Conservation (phyloP, 1,139 yeast genomes). For the Scheffersomyces lignicola region DNA sequence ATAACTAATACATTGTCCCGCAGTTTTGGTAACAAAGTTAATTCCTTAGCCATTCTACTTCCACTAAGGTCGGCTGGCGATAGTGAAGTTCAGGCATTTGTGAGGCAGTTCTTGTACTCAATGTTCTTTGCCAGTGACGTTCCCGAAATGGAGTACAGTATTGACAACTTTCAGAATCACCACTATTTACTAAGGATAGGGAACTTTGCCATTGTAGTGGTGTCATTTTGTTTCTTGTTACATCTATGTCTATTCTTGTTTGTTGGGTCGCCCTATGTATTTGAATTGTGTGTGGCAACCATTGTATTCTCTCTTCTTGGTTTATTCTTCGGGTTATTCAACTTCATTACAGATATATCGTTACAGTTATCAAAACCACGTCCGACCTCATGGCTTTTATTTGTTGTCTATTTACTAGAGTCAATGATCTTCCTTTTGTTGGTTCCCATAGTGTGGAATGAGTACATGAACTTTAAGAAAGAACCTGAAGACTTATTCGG, state of each 20-base stretch:
- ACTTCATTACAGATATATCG: background rate
- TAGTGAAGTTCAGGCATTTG: constrained; percentile 7
- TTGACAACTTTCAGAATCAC: constrained; percentile 8
- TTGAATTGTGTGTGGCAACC: background rate
- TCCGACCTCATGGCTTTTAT: background rate
- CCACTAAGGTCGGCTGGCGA: constrained; percentile 3
- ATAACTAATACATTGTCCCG: constrained; percentile 5
- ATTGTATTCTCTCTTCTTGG: background rate
- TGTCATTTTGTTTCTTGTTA: constrained; percentile 1
- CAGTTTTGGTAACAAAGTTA: constrained; percentile 1
- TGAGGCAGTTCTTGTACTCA: constrained; percentile 9
- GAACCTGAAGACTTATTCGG: background rate
- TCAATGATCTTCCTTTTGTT: background rate
- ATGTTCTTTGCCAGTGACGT: constrained; percentile 7
- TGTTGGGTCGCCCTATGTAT: background rate
- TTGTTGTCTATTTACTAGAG: background rate
- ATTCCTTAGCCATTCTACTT: constrained; percentile 5
- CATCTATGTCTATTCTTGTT: background rate
- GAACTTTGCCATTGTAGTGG: constrained; percentile 9
- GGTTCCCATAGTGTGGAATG: background rate
- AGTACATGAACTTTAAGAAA: background rate
- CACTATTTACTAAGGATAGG: constrained; percentile 7
- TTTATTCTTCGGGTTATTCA: constrained; percentile 3
- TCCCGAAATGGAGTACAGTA: constrained; percentile 5
- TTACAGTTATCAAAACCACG: background rate